Conservation (phyloP, 495 filamentous ascomycete genomes). For the Chaetomium fimeti region DNA sequence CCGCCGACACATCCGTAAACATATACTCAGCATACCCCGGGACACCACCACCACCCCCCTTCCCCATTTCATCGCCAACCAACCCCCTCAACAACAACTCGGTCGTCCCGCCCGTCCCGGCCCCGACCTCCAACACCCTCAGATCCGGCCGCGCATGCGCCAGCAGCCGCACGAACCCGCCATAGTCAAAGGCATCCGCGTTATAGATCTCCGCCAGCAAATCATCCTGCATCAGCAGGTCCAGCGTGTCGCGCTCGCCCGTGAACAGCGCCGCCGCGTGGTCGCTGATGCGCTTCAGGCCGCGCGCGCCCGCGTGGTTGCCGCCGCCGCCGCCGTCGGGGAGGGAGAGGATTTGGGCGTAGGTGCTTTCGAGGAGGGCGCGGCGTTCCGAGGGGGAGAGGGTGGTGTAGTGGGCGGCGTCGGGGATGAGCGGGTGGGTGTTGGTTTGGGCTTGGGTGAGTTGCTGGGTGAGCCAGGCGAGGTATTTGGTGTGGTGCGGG, state of each 20-base stretch:
- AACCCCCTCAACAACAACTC: slow-evolving; percentile 33
- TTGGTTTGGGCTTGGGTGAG: slow-evolving; percentile 17
- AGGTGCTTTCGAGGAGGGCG: slow-evolving; percentile 23
- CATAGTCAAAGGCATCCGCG: slow-evolving; percentile 28
- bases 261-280: slow-evolving; percentile 32
- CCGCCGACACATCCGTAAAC: slow-evolving; percentile 54
- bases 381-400: slow-evolving; percentile 18
- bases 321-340: too few relatives aligned
- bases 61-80: slow-evolving; percentile 27
- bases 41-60: slow-evolving; percentile 19
- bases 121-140: slow-evolving; percentile 53
- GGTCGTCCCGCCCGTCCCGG: slow-evolving; percentile 51
- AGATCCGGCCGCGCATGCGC: slow-evolving; percentile 28
- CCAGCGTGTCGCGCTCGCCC: slow-evolving; percentile 33
- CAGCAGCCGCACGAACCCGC: slow-evolving; percentile 30
- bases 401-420: slow-evolving; percentile 11
- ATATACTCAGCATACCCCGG: slow-evolving; percentile 44
- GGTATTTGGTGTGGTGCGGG: slow-evolving; percentile 36
- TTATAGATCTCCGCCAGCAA: slow-evolving; percentile 38
- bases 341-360: slow-evolving; percentile 22
- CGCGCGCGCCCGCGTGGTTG: slow-evolving; percentile 21
- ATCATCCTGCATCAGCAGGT: slow-evolving; percentile 37
- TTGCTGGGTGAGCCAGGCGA: slow-evolving; percentile 35
- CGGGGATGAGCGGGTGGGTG: slow-evolving; percentile 27
- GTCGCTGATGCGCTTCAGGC: slow-evolving; percentile 33